A percentile compares a stretch with the other conserved stretches of the same genome.
These are phyloP conservation scores for Paramecium tetraurelia DNA, from an alignment of 73 alveolate genomes.

Conservation along the genomic window DNA sequence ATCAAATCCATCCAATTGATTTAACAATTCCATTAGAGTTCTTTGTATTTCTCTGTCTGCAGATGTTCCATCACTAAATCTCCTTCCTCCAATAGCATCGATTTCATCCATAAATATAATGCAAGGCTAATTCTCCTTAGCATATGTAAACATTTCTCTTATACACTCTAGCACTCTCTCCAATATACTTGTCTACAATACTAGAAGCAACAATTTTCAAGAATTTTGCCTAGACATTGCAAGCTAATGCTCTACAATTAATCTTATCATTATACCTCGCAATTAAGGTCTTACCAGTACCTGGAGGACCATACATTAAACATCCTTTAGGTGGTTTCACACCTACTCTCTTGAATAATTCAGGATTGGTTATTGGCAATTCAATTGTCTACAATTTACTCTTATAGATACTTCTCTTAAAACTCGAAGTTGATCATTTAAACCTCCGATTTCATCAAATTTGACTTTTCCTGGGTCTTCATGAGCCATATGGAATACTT, in stretches of 20 bases:
- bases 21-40: slow-evolving; percentile 95
- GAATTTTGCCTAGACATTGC: slow-evolving; percentile 94
- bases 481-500: slow-evolving; percentile 96
- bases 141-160: slow-evolving; percentile 99
- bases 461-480: slow-evolving; percentile 97
- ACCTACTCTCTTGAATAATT: slow-evolving; percentile 98
- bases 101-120: slow-evolving; percentile 97
- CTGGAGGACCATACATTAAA: slow-evolving; percentile 99
- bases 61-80: slow-evolving; percentile 94
- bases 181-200: slow-evolving; percentile 98
- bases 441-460: slow-evolving; percentile 96
- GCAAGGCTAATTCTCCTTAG: slow-evolving; percentile 97
- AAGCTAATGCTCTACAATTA: slow-evolving; percentile 93
- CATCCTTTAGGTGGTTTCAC: slow-evolving; percentile 99
- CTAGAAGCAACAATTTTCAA: slow-evolving; percentile 97
- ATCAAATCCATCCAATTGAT: slow-evolving; percentile 99
- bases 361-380: slow-evolving; percentile 99
- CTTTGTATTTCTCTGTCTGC: slow-evolving; percentile 99
- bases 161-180: slow-evolving; percentile 99
- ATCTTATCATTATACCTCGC: slow-evolving; percentile 70
- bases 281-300: slow-evolving; percentile 99
- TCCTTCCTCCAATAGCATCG: slow-evolving; percentile 98
- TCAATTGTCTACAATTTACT: slow-evolving; percentile 81
- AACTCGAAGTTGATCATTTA: slow-evolving; percentile 94
- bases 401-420: slow-evolving; percentile 77